phyloP scores from a whole-genome alignment of 116 monocot genomes.

The Posidonia oceanica region DNA sequence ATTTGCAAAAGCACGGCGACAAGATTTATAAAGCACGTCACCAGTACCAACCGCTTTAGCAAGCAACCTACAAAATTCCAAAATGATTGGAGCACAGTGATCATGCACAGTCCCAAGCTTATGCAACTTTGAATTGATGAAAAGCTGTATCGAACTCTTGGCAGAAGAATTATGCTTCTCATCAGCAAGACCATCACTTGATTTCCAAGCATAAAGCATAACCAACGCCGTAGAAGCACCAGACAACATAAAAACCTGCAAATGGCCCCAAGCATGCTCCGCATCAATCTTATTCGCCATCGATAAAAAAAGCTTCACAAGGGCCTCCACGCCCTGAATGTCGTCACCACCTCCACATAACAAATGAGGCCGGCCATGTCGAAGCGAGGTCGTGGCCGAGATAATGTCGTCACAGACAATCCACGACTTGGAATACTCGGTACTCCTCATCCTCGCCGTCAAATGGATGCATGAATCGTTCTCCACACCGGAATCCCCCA shows the following conservation, averaged over 20 bases:
- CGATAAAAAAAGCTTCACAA: conserved; percentile 39
- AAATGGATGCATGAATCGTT: conserved; percentile 47
- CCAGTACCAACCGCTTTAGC: conserved; percentile 14
- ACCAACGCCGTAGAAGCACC: conserved; percentile 47
- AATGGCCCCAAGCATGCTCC: conserved; percentile 13
- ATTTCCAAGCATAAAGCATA: conserved; percentile 28
- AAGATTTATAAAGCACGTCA: conserved; percentile 37
- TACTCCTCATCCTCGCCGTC: conserved; percentile 35
- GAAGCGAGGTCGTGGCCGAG: not conserved
- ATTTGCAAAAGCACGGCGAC: conserved; percentile 27
- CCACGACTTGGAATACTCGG: conserved; percentile 40
- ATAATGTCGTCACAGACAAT: conserved; percentile 37
- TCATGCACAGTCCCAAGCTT: conserved; percentile 10
- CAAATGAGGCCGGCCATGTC: not conserved
- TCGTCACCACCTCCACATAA: not conserved
- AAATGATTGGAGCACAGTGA: conserved; percentile 24
- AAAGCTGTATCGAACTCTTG: conserved; percentile 22
- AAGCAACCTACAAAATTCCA: conserved; percentile 60
- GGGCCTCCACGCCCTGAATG: conserved; percentile 7
- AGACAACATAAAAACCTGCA: conserved; percentile 37
- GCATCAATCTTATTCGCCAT: not conserved
- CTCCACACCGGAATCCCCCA: conserved; percentile 22
- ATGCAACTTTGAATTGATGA: conserved; percentile 11
- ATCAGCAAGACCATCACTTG: too few species aligned
- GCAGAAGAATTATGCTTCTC: conserved; percentile 8